Base-by-base conservation (phyloP, 2,329 filamentous ascomycete genomes). In the Trichophyton schoenleinii region DNA sequence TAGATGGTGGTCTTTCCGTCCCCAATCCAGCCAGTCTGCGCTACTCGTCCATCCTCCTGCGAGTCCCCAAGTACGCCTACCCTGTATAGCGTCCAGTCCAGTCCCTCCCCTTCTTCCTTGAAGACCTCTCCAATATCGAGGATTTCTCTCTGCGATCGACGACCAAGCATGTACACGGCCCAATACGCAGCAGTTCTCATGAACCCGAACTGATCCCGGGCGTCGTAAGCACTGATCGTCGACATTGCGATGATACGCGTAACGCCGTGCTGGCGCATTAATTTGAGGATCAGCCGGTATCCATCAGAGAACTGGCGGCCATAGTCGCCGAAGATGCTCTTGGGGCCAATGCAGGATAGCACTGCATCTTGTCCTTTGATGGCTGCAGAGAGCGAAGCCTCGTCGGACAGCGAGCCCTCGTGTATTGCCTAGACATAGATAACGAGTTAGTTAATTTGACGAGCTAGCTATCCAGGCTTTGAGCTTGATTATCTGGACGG, bases 181-280 rank as follows among this genome's bases (percentile, higher is more conserved):
- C 57, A 63, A 20, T 64, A 65, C 8, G 67, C 38, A 4, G 66
- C 53, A 55, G 5, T 64, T 11, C 31, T 64, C 1, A 62, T 58
- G n/a, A 66, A 46, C 46, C 53, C 67, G 46, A 65, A 68, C 0
- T 57, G 18, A 49, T 74, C 72, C n/a, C 69, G 63, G 0, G 64
- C 60, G 0, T 63, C 61, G n/a, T 65, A 61, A 28, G 68, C 63
- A 6, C 72, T 72, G 7, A 71, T 48, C 3, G 73, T 75, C 7
- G 68, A 64, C 70, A 73, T 73, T 3, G 68, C 71, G 15, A 73
- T 64, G 42, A 75, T 71, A 8, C 73, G 69, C 3, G 64, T 31
- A 48, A 73, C 70, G 61, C 66, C 63, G 53, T 72, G 66, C 55
- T 68, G 28, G n/a, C 64, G 65, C 69, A 71, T 71, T 9, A 68